These are phyloP conservation scores for Theileria parva DNA, from an alignment of 169 alveolate genomes.

Conservation along the genomic window DNA sequence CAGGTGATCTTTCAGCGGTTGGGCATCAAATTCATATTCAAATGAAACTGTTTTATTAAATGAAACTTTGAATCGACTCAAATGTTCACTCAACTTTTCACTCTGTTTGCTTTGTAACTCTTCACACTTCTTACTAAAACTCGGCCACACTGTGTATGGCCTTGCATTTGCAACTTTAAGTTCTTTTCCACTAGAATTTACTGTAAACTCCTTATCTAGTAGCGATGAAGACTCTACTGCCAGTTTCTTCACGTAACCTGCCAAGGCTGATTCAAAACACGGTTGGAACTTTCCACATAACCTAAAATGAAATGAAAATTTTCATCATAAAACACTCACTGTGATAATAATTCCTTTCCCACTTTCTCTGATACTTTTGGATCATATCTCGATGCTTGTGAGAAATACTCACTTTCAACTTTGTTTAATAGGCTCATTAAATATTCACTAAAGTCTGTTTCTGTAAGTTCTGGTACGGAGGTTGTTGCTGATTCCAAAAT, in stretches of 20 bases:
- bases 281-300: slow-evolving; percentile 64
- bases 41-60: slow-evolving; percentile 17
- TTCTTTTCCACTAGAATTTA: slow-evolving; percentile 51
- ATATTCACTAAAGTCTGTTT: slow-evolving; percentile 62
- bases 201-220: slow-evolving; percentile 60
- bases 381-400: slow-evolving; percentile 72
- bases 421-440: slow-evolving; percentile 45
- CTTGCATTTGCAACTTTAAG: slow-evolving; percentile 45
- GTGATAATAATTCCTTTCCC: slow-evolving; percentile 48
- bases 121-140: slow-evolving; percentile 30
- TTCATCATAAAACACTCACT: neutral
- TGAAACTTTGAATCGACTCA: slow-evolving; percentile 10
- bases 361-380: slow-evolving; percentile 58
- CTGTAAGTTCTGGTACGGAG: slow-evolving; percentile 33
- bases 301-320: neutral
- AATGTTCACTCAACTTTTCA: slow-evolving; percentile 12
- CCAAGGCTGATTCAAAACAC: slow-evolving; percentile 64
- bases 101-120: slow-evolving; percentile 12
- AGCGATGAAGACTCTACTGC: slow-evolving; percentile 53
- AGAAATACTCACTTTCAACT: slow-evolving; percentile 64
- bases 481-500: slow-evolving; percentile 54
- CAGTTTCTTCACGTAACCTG: slow-evolving; percentile 48
- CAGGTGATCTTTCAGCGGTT: slow-evolving; percentile 32
- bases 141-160: slow-evolving; percentile 56
- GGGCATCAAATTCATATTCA: slow-evolving; percentile 35